A percentile compares a stretch with the other conserved stretches of the same genome.
Evolutionary conservation across 106 monocot species (phyloP).

Genomic region (Allium sativum): DNA sequence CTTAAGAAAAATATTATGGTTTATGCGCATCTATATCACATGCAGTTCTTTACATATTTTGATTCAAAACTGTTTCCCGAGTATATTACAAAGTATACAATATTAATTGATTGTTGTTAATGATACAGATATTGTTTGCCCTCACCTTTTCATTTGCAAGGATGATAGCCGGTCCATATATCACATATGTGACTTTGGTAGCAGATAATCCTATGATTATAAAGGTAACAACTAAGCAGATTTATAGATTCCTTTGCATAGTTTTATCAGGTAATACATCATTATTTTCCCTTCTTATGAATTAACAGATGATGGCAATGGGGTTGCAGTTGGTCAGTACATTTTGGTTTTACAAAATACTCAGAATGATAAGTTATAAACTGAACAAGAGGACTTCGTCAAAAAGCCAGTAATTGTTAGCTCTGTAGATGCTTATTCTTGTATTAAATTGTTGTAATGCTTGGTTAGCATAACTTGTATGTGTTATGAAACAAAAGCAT

Average conservation of each 20-base stretch:
- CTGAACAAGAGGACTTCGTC: slow-evolving; percentile 15
- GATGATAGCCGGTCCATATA: slow-evolving; percentile 17
- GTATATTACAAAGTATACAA: no score
- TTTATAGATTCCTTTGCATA: background rate
- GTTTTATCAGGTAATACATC: background rate
- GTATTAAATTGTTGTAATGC: no score
- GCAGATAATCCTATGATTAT: slow-evolving; percentile 14
- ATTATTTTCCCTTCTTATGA: background rate
- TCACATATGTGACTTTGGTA: slow-evolving; percentile 9
- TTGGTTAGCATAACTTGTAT: no score
- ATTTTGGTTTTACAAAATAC: slow-evolving; percentile 66
- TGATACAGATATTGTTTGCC: slow-evolving; percentile 15
- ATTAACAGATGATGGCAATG: slow-evolving; percentile 40
- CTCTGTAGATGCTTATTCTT: no score
- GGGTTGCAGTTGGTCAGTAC: slow-evolving; percentile 55
- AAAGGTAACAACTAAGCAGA: background rate
- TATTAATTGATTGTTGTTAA: background rate
- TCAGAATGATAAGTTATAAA: slow-evolving; percentile 44
- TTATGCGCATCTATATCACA: background rate
- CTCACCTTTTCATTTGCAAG: slow-evolving; percentile 15
- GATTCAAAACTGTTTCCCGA: no score
- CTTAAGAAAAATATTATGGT: slow-evolving; percentile 1
- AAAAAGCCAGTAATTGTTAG: background rate
- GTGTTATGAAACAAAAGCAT: no score
- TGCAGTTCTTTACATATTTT: no score